A percentile compares a stretch with the other conserved stretches of the same genome.
Conservation (phyloP, 140 eudicot species). For the Anethum foeniculum region DNA sequence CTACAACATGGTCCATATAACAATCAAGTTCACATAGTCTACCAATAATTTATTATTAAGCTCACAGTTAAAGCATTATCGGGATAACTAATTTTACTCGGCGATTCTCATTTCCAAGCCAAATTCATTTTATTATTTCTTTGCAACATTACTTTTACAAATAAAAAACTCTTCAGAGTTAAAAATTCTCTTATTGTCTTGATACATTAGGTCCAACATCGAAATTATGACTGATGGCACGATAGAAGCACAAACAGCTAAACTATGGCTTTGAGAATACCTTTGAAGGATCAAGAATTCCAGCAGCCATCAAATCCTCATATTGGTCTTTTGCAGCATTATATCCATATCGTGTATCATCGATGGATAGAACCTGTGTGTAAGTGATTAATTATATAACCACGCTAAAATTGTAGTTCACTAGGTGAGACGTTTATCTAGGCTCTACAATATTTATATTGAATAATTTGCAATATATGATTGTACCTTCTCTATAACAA, state of each 20-base stretch:
- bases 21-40: background rate
- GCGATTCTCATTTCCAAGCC: background rate
- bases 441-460: background rate
- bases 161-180: background rate
- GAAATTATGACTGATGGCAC: background rate
- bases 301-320: constrained; percentile 72
- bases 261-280: constrained; percentile 17
- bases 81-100: background rate
- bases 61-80: background rate
- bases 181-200: background rate
- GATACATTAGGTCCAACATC: background rate
- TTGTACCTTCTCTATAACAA: constrained; percentile 62
- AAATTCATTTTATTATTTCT: background rate
- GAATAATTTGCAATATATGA: background rate
- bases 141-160: background rate
- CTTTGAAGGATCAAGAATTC: constrained; percentile 86
- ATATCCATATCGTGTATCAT: constrained; percentile 54
- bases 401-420: background rate
- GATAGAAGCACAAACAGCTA: background rate
- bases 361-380: constrained; percentile 52
- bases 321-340: constrained; percentile 71
- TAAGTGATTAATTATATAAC: background rate
- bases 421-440: background rate
- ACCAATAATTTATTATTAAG: background rate
- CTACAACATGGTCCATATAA: background rate